Evolutionary conservation across 768 basidiomycete genomes (phyloP), one percentile per base, ranked within the genome.

Genomic region (Mrakia hoshinonis): DNA sequence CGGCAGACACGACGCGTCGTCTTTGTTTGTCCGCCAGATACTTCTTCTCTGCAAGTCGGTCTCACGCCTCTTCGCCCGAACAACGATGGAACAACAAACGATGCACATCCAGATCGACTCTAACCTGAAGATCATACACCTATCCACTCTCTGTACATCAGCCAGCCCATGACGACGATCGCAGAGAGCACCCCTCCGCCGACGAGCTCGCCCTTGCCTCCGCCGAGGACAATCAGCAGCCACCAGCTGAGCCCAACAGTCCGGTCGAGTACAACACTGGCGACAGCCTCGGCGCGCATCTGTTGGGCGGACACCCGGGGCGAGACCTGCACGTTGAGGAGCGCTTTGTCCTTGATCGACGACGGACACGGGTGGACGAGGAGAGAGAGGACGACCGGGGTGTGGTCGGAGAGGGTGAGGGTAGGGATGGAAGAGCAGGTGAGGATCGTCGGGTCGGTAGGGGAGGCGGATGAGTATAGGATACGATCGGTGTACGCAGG

Each of bases 401-500:
- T 73, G 74, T 51, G 9, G 24, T 61, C 20, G 20, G 43, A 20
- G 2, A 7, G 29, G 83, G 67, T 78, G 79, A 66, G 87, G 80
- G 49, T 81, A 72, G 12, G 87, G 85, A 39, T 79, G 68, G 51
- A 75, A 46, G 60, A 77, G 51, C 64, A 89, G 73, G 92, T 84
- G 47, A 87, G 86, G 1, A 89, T 89, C 77, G 66, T 36, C 3
- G 39, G 76, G 47, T 74, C 73, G n/a, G 60, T 29, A 51, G 75
- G 74, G 22, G 73, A 89, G 85, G 70, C 39, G 6, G 90, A 90
- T 15, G 90, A 84, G 76, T 92, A 96, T 76, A 97, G 81, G 54
- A 98, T 85, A 55, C 95, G 85, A 79, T 98, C 95, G 36, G 93
- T 96, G 90, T 92, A 98, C 26, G 92, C 86, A 0, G 95, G 94